Base-by-base conservation (phyloP, 2,329 filamentous ascomycete species). In the Monilinia fructicola region DNA sequence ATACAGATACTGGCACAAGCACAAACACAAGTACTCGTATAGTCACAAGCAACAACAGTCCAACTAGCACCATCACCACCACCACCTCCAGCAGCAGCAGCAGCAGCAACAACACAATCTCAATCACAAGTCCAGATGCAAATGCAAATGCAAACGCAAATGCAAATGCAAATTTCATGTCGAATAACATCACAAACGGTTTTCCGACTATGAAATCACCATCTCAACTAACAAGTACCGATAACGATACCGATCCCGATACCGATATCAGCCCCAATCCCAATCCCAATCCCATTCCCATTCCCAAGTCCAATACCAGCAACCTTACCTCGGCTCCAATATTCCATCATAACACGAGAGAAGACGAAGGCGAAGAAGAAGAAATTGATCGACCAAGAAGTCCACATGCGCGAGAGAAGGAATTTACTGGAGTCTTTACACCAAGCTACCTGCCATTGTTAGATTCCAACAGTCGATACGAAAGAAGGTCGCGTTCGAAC, bases 361-460 rank as follows among this genome's bases (percentile, higher is more conserved):
- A 46, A 60, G 38, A 67, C 16, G 40, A 55, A 12, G 75, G 28
- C 9, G 38, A 46, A 60, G 38, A 67, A 21, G 40, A 55, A 12
- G 75, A 77, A 53, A 77, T 78, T 12, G 75, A 77, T 23, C 68
- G 74, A 70, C 78, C 78, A 60, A 73, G 78, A 70, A 81, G 79
- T 72, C 80, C 81, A 61, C 83, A 83, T 77, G 83, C 84, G 67
- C 82, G 84, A 68, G 85, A 88, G 71, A 78, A 79, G 73, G 85
- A 88, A 71, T 83, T 89, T 70, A 82, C 83, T 69, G 86, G 86
- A 68, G 77, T 89, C 67, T 89, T 89, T 73, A 88, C 83, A 46
- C 87, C 86, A 38, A 83, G 78, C 69, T 89, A 85, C 73, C 81
- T 90, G 65, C 86, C 86, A 54, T 78, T 89, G 65, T 81, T 89